Conservation (phyloP, 2,329 filamentous ascomycete species). For the Scytalidium sp. region DNA sequence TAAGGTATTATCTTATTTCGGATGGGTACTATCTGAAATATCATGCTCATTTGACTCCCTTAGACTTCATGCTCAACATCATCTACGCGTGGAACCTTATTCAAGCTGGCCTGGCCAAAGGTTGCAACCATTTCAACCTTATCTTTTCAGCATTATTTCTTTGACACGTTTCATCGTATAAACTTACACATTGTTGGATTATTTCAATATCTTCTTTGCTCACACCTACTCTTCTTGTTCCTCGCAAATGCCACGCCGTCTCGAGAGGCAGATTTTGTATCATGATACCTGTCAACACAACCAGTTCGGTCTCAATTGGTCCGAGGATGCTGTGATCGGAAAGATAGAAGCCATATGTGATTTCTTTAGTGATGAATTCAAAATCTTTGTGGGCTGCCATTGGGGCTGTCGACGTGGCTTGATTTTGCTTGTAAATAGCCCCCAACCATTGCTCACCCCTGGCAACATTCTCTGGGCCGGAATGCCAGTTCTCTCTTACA, state of each 20-base stretch:
- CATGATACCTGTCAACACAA: slow-evolving; percentile 53
- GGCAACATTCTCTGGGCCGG: slow-evolving; percentile 50
- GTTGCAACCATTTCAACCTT: slow-evolving; percentile 34
- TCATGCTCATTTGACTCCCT: neutral
- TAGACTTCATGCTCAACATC: slow-evolving; percentile 39
- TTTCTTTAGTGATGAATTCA: slow-evolving; percentile 49
- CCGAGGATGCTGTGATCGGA: slow-evolving; percentile 53
- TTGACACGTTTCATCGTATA: neutral
- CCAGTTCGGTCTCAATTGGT: slow-evolving; percentile 52
- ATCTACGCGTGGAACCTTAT: slow-evolving; percentile 33
- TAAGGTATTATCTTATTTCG: too few species aligned
- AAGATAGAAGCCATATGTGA: slow-evolving; percentile 57
- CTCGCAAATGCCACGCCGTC: slow-evolving; percentile 54
- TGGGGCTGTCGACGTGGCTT: slow-evolving; percentile 31
- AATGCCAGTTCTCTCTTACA: slow-evolving; percentile 56
- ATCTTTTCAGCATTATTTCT: slow-evolving; percentile 4
- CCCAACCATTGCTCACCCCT: slow-evolving; percentile 54
- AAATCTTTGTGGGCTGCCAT: slow-evolving; percentile 45
- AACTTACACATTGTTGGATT: slow-evolving; percentile 29
- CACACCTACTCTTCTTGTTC: slow-evolving; percentile 45
- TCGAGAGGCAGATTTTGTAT: slow-evolving; percentile 52
- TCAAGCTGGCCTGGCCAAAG: slow-evolving; percentile 30
- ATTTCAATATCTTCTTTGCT: slow-evolving; percentile 35
- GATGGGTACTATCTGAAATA: too few species aligned
- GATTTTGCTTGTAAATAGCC: slow-evolving; percentile 37